Evolutionary conservation across 441 rosid species (phyloP).

Genomic region (Bocquillonia castaneifolia): DNA sequence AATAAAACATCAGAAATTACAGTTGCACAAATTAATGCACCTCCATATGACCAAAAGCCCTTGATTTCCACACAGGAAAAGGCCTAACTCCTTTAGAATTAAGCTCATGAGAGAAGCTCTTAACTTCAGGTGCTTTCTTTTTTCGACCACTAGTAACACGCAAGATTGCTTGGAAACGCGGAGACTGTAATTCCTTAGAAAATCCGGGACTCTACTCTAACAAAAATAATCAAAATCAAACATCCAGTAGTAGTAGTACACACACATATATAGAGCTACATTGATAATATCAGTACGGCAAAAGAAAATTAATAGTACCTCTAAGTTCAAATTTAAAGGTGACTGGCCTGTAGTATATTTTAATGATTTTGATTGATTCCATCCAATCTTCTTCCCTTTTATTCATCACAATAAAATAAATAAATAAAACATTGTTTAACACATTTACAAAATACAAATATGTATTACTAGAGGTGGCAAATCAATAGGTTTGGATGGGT

Average conservation of each 20-base stretch:
- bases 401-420: no score
- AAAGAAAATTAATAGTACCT: slow-evolving; percentile 36
- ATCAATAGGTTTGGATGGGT: no score
- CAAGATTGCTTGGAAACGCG: slow-evolving; percentile 80
- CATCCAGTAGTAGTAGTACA: no score
- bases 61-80: slow-evolving; percentile 85
- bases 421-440: no score
- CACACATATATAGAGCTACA: no score
- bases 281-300: not conserved
- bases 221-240: not conserved
- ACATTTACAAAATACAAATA: no score
- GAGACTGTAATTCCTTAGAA: slow-evolving; percentile 82
- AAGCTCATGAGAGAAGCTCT: slow-evolving; percentile 97
- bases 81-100: slow-evolving; percentile 96
- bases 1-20: not conserved
- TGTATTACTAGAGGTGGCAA: no score
- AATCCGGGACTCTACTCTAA: slow-evolving; percentile 49
- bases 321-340: slow-evolving; percentile 48
- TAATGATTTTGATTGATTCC: slow-evolving; percentile 69
- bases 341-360: slow-evolving; percentile 30
- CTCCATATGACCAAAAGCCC: slow-evolving; percentile 92
- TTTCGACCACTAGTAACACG: slow-evolving; percentile 84
- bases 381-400: slow-evolving; percentile 59
- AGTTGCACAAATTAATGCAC: slow-evolving; percentile 29
- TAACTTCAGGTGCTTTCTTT: slow-evolving; percentile 78